Evolutionary conservation across 768 basidiomycete species (phyloP), one percentile per base, ranked within the genome.

Genomic region (Phanerochaete carnosa): DNA sequence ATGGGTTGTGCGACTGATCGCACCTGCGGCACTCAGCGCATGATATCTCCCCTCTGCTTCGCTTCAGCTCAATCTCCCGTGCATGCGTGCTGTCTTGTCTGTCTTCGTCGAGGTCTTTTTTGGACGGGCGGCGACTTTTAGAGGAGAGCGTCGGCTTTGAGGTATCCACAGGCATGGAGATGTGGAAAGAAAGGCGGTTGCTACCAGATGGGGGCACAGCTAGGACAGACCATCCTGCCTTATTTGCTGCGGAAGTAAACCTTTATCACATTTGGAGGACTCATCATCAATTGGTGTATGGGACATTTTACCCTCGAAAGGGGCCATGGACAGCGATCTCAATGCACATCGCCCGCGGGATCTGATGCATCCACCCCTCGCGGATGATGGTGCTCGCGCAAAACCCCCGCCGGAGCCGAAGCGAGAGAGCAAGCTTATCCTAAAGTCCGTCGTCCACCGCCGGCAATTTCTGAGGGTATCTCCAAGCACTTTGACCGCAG

Each of bases 1-100:
- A 53, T 29, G 57, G 47, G 59, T 51, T 45, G 61, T 61, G 68
- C 71, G 72, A 64, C 33, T 70, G 77, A 83, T 83, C 87, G 82
- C 82, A 85, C 80, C 80, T 82, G 63, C 89, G 84, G 80, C 89
- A 91, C 73, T 90, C 89, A 67, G 88, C 88, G 75, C 88, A 90
- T 71, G 85, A 87, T 72, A 90, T 86, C 80, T 90, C 77, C 28
- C 89, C 89, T 72, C 84, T 78, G 69, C 79, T 89, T 65, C 89
- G 83, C 74, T 89, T 91, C 70, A 85, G 76, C 69, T 90, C 89
- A 32, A 90, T 79, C 69, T 90, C 89, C 55, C 70, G 61, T 12
- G 67, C 61, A 58, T 70, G 68, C 37, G 62, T 57, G 55, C 55
- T 62, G 46, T 71, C 68, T 57, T 63, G 60, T 30, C 66, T 65